Percentiles rank a stretch among this genome's conserved stretches.
phyloP scores from a whole-genome alignment of 2,329 filamentous ascomycete species.

The Aspergillus proliferans region DNA sequence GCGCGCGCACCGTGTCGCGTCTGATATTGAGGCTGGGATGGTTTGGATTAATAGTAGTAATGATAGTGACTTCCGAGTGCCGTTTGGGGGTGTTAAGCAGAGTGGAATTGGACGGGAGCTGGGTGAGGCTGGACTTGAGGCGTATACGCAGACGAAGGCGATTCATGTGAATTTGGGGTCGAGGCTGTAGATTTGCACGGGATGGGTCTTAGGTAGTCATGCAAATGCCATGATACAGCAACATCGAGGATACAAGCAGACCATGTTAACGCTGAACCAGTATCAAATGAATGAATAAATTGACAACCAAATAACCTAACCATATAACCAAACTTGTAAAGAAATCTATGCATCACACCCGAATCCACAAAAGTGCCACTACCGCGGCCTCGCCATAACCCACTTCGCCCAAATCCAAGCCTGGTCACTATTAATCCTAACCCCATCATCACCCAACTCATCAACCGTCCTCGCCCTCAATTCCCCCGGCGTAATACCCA shows the following conservation, averaged over 20 bases:
- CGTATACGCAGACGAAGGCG: constrained; percentile 56
- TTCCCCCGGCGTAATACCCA: constrained; percentile 15
- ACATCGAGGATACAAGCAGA: no score
- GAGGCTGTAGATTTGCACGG: constrained; percentile 22
- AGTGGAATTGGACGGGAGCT: constrained; percentile 57
- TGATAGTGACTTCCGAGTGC: constrained; percentile 43
- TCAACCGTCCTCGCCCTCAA: constrained; percentile 22
- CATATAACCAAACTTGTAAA: no score
- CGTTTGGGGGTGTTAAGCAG: constrained; percentile 59
- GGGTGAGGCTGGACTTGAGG: constrained; percentile 54
- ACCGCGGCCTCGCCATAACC: constrained; percentile 25
- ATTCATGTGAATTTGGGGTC: constrained; percentile 43
- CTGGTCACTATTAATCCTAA: constrained; percentile 27
- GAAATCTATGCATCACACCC: no score
- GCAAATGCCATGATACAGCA: not conserved
- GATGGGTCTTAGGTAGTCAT: not conserved
- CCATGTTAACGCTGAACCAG: no score
- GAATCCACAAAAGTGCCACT: no score
- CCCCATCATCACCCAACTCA: constrained; percentile 33
- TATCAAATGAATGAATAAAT: no score
- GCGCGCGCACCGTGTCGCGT: constrained; percentile 51
- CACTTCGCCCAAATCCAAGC: constrained; percentile 33
- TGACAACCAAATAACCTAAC: not conserved
- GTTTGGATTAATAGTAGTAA: constrained; percentile 63
- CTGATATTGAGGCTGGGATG: constrained; percentile 60